These are phyloP conservation scores for Filosporella fistucella DNA, from an alignment of 495 filamentous ascomycete genomes.

Conservation along the genomic window DNA sequence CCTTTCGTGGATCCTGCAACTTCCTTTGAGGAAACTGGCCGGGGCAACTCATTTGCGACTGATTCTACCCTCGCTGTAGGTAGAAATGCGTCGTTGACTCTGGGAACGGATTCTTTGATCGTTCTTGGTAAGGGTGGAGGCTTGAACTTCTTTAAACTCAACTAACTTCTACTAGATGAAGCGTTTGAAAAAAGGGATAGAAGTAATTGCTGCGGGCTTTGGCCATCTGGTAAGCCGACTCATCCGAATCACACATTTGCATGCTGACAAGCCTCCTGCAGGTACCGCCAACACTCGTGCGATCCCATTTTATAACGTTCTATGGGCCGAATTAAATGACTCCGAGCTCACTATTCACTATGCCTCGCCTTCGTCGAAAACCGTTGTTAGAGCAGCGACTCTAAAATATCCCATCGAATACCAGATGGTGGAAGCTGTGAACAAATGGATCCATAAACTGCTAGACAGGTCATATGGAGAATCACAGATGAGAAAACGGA, in stretches of 20 bases:
- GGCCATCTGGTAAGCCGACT: conserved; percentile 30
- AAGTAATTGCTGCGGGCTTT: conserved; percentile 41
- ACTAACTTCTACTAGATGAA: conserved; percentile 38
- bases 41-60: conserved; percentile 25
- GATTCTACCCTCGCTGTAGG: conserved; percentile 49
- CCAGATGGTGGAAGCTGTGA: conserved; percentile 42
- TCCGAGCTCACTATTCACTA: conserved; percentile 71
- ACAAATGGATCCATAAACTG: conserved; percentile 58
- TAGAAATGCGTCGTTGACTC: conserved; percentile 54
- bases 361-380: conserved; percentile 52
- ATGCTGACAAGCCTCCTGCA: conserved; percentile 11
- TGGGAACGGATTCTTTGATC: conserved; percentile 60
- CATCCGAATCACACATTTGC: neutral
- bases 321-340: conserved; percentile 65
- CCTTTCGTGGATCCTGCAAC: conserved; percentile 22
- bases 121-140: conserved; percentile 57
- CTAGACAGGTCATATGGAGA: conserved; percentile 68
- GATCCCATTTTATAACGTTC: conserved; percentile 78
- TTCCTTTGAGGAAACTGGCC: conserved; percentile 19
- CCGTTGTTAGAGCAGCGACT: conserved; percentile 50
- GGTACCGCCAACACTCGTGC: conserved; percentile 26
- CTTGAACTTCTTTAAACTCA: too few species aligned
- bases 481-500: conserved; percentile 64
- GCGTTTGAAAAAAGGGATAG: conserved; percentile 31
- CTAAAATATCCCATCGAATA: conserved; percentile 58